These are phyloP conservation scores for Cylindrotheca fusiformis DNA, from an alignment of 108 stramenopile species.

Conservation along the genomic window DNA sequence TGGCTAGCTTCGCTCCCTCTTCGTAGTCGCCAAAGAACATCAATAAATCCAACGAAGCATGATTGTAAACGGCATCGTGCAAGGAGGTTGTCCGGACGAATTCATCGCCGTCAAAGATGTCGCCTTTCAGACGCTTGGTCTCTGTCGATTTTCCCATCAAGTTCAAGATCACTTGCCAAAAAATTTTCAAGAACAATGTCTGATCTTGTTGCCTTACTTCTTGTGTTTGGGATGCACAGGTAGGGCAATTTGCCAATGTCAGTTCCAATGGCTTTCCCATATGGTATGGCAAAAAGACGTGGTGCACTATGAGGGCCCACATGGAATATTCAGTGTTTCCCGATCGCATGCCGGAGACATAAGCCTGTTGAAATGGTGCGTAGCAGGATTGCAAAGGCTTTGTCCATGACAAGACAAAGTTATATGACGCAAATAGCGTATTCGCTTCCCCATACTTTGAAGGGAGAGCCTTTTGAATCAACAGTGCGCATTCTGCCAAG, in stretches of 20 bases:
- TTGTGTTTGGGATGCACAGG: slow-evolving; percentile 1
- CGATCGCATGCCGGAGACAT: neutral
- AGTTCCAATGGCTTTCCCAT: neutral
- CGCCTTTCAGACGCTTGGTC: slow-evolving; percentile 1
- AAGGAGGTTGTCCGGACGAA: neutral
- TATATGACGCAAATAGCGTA: neutral
- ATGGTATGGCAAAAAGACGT: neutral
- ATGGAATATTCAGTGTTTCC: slow-evolving; percentile 1
- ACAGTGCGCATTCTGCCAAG: neutral
- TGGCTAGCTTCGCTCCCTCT: neutral
- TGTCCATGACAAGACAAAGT: slow-evolving; percentile 3
- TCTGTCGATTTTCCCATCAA: slow-evolving; percentile 18
- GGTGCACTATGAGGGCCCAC: neutral
- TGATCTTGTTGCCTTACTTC: slow-evolving; percentile 2
- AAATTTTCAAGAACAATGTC: neutral
- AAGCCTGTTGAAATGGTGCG: neutral
- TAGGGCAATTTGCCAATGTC: neutral
- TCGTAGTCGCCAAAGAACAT: slow-evolving; percentile 1
- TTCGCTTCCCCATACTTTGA: neutral
- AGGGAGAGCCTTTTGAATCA: neutral
- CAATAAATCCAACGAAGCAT: neutral
- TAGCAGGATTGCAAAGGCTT: neutral
- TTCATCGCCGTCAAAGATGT: neutral
- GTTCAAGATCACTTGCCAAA: slow-evolving; percentile 20
- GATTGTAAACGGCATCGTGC: neutral